A percentile compares a stretch with the other conserved stretches of the same genome.
Conservation (phyloP, 2,329 filamentous ascomycete species). For the Ceratocystis smalleyi region DNA sequence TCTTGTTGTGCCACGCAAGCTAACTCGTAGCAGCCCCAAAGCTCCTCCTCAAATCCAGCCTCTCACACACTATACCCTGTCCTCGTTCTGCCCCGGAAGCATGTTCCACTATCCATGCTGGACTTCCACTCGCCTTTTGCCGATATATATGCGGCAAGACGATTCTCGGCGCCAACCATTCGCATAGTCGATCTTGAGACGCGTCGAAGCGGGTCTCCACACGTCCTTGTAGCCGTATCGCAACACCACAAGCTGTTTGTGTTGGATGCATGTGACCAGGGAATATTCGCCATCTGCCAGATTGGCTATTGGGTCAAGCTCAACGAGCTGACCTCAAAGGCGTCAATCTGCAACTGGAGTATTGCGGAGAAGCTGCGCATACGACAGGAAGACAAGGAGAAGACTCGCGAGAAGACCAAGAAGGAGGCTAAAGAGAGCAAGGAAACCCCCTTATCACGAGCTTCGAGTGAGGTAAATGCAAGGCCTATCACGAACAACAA, state of each 20-base stretch:
- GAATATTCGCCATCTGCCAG: slow-evolving; percentile 52
- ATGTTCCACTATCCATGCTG: slow-evolving; percentile 44
- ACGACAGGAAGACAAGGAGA: slow-evolving; percentile 19
- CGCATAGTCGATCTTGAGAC: slow-evolving; percentile 48
- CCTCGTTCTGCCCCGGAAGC: slow-evolving; percentile 46
- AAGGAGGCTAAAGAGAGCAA: slow-evolving; percentile 4
- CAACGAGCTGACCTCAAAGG: slow-evolving; percentile 34
- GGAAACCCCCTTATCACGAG: slow-evolving; percentile 5
- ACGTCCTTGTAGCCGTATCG: slow-evolving; percentile 35
- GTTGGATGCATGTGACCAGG: slow-evolving; percentile 21
- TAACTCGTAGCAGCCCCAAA: slow-evolving; percentile 34
- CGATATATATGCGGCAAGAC: slow-evolving; percentile 34
- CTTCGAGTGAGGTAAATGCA: background rate
- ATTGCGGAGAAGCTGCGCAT: slow-evolving; percentile 23
- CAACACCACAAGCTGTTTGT: slow-evolving; percentile 11
- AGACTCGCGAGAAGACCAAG: slow-evolving; percentile 12
- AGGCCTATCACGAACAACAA: slow-evolving; percentile 1
- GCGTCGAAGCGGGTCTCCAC: slow-evolving; percentile 38
- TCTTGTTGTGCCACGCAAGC: background rate
- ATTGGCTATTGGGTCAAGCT: slow-evolving; percentile 52
- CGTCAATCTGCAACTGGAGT: slow-evolving; percentile 30
- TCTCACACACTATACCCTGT: slow-evolving; percentile 43
- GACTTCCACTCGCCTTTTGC: slow-evolving; percentile 38
- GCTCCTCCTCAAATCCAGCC: slow-evolving; percentile 35
- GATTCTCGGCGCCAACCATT: slow-evolving; percentile 45